phyloP scores from a whole-genome alignment of 2,329 filamentous ascomycete species.

The Alternaria postmessia region DNA sequence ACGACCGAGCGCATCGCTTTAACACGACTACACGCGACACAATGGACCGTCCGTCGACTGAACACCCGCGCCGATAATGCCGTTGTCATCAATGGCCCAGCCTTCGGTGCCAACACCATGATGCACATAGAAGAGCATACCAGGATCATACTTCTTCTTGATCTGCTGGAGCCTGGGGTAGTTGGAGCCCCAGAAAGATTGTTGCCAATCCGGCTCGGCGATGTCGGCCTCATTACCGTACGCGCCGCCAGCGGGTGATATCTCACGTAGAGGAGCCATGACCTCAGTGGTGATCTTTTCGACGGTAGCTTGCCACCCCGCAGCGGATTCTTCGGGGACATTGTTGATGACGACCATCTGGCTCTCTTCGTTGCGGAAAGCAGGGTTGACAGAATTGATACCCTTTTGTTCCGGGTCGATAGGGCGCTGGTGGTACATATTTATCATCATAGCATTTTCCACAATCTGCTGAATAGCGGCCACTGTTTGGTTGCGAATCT shows the following conservation, averaged over 20 bases:
- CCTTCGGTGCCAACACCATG: conserved; percentile 44
- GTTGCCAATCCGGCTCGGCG: conserved; percentile 51
- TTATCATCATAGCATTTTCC: conserved; percentile 31
- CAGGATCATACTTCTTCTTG: conserved; percentile 44
- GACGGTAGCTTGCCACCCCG: conserved; percentile 31
- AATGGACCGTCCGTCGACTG: conserved; percentile 42
- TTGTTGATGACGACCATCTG: conserved; percentile 35
- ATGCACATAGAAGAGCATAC: conserved; percentile 44
- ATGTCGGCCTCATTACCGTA: conserved; percentile 53
- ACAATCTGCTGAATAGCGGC: conserved; percentile 32
- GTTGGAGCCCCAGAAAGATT: conserved; percentile 52
- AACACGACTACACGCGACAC: conserved; percentile 28
- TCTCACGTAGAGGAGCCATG: conserved; percentile 34
- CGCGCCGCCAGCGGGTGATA: conserved; percentile 39
- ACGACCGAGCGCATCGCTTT: conserved; percentile 1
- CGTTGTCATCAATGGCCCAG: conserved; percentile 40
- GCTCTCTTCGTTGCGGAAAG: conserved; percentile 38
- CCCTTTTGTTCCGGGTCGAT: conserved; percentile 27
- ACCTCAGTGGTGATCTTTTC: conserved; percentile 31
- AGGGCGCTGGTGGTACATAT: conserved; percentile 39
- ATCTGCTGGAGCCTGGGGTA: conserved; percentile 37
- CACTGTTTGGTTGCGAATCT: conserved; percentile 38
- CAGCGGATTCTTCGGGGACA: conserved; percentile 29
- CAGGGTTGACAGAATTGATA: conserved; percentile 42
- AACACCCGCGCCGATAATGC: conserved; percentile 41